Percentiles rank a stretch among this genome's conserved stretches.
Evolutionary conservation across 2,329 filamentous ascomycete genomes (phyloP).

Genomic region (Talaromyces sp.): DNA sequence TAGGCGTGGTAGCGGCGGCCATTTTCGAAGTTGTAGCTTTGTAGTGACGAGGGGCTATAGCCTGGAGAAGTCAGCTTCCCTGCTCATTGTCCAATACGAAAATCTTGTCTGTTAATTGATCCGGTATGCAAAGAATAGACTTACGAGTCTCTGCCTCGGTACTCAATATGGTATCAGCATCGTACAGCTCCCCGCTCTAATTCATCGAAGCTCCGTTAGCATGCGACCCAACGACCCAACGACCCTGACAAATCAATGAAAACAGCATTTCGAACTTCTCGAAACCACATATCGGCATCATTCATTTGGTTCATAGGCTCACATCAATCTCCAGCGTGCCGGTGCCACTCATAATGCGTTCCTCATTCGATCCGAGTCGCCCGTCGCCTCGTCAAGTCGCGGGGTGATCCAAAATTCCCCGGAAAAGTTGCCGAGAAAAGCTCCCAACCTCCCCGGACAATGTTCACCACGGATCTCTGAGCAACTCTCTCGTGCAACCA

Average conservation of each 20-base stretch:
- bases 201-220: background rate
- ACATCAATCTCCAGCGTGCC: conserved; percentile 18
- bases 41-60: conserved; percentile 11
- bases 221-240: background rate
- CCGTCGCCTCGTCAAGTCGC: background rate
- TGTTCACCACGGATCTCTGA: background rate
- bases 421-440: background rate
- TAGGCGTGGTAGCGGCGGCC: conserved; percentile 24
- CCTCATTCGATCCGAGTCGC: background rate
- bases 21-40: conserved; percentile 20
- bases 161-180: conserved; percentile 12
- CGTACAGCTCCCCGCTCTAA: conserved; percentile 17
- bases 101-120: background rate
- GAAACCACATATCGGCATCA: background rate
- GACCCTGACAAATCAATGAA: background rate
- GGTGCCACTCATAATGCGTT: conserved; percentile 9
- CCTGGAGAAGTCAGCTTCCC: background rate
- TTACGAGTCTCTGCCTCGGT: conserved; percentile 9
- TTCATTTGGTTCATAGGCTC: background rate
- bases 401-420: background rate
- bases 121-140: background rate
- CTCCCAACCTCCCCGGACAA: background rate
- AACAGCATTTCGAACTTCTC: conserved; percentile 1
- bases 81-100: background rate
- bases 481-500: background rate